Conservation (phyloP, 768 basidiomycete species). For the Pholiota molesta region DNA sequence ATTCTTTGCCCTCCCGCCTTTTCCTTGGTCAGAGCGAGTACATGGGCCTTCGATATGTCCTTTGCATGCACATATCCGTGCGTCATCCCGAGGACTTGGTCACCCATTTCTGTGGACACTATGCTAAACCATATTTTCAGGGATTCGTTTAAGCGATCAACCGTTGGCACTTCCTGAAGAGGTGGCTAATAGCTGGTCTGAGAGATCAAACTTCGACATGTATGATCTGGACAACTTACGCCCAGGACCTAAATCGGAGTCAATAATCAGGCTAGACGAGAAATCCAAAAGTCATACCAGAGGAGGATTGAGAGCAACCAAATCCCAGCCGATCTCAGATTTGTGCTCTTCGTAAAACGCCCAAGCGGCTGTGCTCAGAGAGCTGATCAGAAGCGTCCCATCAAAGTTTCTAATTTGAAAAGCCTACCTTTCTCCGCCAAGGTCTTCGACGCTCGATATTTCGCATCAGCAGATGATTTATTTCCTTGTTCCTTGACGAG, state of each 20-base stretch:
- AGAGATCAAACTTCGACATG: neutral
- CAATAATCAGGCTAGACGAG: neutral
- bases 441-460: constrained; percentile 68
- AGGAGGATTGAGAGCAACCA: constrained; percentile 57
- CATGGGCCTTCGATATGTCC: constrained; percentile 59
- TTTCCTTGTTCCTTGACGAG: constrained; percentile 50
- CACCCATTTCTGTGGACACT: neutral
- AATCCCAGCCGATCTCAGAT: constrained; percentile 47
- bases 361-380: constrained; percentile 38
- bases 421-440: constrained; percentile 60
- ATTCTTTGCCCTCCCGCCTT: constrained; percentile 60
- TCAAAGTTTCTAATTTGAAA: neutral
- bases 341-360: constrained; percentile 46
- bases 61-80: neutral
- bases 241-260: neutral
- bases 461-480: constrained; percentile 37
- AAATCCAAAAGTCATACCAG: constrained; percentile 1
- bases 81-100: neutral
- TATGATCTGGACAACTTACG: neutral
- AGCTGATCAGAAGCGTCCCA: neutral
- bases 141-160: neutral
- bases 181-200: neutral
- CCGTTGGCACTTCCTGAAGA: neutral
- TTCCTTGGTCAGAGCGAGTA: constrained; percentile 48
- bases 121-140: neutral